Conservation (phyloP, 257 asterid species). For the Solanum clarkiae region DNA sequence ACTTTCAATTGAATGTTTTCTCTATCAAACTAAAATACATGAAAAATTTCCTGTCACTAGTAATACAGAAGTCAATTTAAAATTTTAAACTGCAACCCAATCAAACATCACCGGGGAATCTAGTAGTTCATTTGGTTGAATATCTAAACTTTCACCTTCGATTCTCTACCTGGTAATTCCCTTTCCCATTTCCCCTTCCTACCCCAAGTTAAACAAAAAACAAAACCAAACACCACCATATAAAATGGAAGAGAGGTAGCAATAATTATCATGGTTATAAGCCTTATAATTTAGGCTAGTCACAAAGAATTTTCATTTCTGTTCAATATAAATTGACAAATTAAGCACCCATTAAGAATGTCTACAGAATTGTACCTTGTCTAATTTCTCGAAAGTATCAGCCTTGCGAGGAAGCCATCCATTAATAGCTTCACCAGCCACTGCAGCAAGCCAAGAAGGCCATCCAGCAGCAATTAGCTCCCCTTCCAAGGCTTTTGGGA, state of each 20-base stretch:
- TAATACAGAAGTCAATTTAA: not conserved
- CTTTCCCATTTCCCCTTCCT: not conserved
- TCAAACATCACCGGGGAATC: not conserved
- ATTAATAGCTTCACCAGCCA: slow-evolving; percentile 78
- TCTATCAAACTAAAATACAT: not conserved
- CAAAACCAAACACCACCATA: not conserved
- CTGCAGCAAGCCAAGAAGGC: slow-evolving; percentile 91
- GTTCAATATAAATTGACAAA: not conserved
- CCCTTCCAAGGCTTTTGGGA: slow-evolving; percentile 65
- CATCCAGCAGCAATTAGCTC: slow-evolving; percentile 91
- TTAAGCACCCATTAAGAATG: not conserved
- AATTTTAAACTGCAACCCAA: not conserved
- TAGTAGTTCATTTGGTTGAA: not conserved
- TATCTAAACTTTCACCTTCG: not conserved
- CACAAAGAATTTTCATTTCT: not conserved
- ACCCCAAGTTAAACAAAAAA: not conserved
- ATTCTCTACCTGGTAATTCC: not conserved
- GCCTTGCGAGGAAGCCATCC: slow-evolving; percentile 92
- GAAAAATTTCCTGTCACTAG: not conserved
- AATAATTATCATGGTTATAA: not conserved
- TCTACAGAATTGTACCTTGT: slow-evolving; percentile 47
- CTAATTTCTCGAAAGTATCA: slow-evolving; percentile 77
- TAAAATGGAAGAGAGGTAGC: not conserved
- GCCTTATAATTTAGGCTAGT: not conserved
- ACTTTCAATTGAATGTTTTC: not conserved